Evolutionary conservation across 768 basidiomycete genomes (phyloP).

Genomic region (Rhodotorula sphaerocarpa): DNA sequence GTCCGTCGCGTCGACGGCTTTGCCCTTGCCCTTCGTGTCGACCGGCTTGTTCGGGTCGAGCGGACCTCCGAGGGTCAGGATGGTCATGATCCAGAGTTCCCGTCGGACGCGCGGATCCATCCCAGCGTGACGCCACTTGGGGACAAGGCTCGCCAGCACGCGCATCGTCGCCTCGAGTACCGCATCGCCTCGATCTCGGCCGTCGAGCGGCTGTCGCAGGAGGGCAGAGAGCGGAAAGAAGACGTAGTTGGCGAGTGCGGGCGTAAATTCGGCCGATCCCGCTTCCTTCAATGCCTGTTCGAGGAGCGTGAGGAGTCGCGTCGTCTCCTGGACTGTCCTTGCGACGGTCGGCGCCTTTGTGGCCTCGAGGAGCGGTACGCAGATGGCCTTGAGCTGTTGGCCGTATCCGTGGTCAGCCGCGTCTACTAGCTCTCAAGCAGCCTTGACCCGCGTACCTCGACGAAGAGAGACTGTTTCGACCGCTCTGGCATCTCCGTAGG

Average conservation of each 20-base stretch:
- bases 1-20: conserved; percentile 55
- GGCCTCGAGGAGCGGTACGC: conserved; percentile 69
- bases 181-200: conserved; percentile 70
- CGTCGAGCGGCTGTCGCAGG: conserved; percentile 58
- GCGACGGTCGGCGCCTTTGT: conserved; percentile 54
- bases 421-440: no score
- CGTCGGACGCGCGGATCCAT: conserved; percentile 42
- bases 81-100: conserved; percentile 71
- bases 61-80: conserved; percentile 57
- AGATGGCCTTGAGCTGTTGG: conserved; percentile 59
- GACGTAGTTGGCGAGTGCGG: conserved; percentile 66
- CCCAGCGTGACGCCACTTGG: conserved; percentile 50
- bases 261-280: conserved; percentile 47
- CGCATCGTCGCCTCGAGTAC: conserved; percentile 48
- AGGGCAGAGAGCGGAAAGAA: conserved; percentile 82
- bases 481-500: no score
- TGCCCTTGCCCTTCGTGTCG: conserved; percentile 54
- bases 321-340: conserved; percentile 49
- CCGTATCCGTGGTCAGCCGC: not conserved
- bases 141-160: conserved; percentile 54
- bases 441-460: not conserved
- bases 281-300: conserved; percentile 49
- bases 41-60: conserved; percentile 45
- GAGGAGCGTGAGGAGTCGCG: conserved; percentile 53
- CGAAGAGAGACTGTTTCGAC: not conserved